Evolutionary conservation across 306 rosid genomes (phyloP).

Genomic region (Clitoria ternatea): DNA sequence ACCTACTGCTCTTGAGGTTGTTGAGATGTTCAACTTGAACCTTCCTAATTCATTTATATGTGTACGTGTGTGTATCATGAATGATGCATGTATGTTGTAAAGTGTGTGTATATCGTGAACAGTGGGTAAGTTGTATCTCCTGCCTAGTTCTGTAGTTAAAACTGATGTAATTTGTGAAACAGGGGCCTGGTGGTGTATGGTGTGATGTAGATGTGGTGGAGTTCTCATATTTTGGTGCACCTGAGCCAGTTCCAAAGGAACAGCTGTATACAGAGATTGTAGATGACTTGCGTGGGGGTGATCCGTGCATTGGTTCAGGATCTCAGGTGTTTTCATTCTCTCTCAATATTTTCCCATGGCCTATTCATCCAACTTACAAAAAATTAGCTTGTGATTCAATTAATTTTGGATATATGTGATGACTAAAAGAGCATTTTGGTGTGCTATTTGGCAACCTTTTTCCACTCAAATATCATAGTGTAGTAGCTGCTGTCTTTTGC

Average conservation of each 20-base stretch:
- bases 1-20: constrained; percentile 94
- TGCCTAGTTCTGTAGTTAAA: constrained; percentile 8
- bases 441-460: too few species aligned
- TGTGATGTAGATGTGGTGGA: constrained; percentile 99
- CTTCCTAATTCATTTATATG: background rate
- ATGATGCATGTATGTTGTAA: too few species aligned
- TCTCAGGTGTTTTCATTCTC: constrained; percentile 69
- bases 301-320: constrained; percentile 91
- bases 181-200: constrained; percentile 99
- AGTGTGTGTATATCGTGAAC: background rate
- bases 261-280: constrained; percentile 88
- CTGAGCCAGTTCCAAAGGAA: constrained; percentile 98
- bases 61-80: too few species aligned
- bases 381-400: constrained; percentile 1
- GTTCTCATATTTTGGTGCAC: constrained; percentile 96
- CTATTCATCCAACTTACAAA: background rate
- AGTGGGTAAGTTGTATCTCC: background rate
- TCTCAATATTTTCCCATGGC: constrained; percentile 6
- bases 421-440: constrained; percentile 3
- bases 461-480: background rate
- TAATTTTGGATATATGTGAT: background rate
- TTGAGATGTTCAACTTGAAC: constrained; percentile 17
- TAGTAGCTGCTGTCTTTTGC: background rate
- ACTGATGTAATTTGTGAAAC: constrained; percentile 29
- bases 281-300: constrained; percentile 96